Evolutionary conservation across 306 rosid species (phyloP), one percentile per base, ranked within the genome.

Genomic region (Malus asiatica): DNA sequence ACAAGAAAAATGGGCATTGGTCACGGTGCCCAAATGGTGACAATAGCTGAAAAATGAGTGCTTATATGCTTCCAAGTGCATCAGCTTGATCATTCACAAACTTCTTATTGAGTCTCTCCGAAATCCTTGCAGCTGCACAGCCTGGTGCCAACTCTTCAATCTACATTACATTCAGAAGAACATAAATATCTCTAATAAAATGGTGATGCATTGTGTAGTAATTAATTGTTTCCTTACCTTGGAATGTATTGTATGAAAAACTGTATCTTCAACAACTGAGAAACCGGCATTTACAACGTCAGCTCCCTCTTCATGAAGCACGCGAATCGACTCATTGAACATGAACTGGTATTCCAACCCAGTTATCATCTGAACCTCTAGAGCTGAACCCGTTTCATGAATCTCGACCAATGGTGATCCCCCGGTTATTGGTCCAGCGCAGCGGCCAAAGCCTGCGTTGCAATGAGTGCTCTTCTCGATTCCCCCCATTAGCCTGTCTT

Each of bases 241-340:
- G 13, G 84, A 85, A 66, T 88, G 93, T 58, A 90, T 87, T 8
- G 86, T 83, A 75, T 92, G 92, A 73, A 87, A 87, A 65, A 81
- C 74, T 18, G 73, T 64, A 70, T 88, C 88, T 68, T 69, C 68
- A 52, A 71, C 77, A 66, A 80, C 85, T 8, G 83, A 80, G 75
- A 84, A 90, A 69, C 80, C 84, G 65, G 96, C 92, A 76, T 76
- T 83, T 27, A 90, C 83, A 83, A 90, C 68, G 76, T 88, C 92
- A 9, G 87, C 87, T 76, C 88, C 90, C 68, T 87, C 90, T 81
- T 92, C 87, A 10, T 76, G 83, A 75, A 92, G 87, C 63, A 87
- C 58, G 2, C 89, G 87, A 78, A 92, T 65, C 12, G 87, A 67
- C 44, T 84, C 88, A 19, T 59, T 58, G 71, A 92, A 90, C 75